These are phyloP conservation scores for Diplodia intermedia DNA, from an alignment of 2,329 filamentous ascomycete genomes.

Conservation along the genomic window DNA sequence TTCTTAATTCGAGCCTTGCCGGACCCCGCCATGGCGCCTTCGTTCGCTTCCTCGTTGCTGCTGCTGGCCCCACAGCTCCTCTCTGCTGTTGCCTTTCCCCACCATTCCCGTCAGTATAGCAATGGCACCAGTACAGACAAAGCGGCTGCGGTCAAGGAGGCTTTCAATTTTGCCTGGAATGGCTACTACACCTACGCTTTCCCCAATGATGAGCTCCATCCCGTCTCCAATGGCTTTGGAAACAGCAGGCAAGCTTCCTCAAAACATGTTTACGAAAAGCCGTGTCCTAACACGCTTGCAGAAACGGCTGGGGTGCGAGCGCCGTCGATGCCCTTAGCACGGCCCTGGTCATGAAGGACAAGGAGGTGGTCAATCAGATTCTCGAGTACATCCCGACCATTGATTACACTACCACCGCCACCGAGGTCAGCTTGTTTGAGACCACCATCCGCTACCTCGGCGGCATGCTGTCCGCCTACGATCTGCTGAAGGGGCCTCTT, in stretches of 20 bases:
- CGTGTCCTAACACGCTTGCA: constrained; percentile 45
- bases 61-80: constrained; percentile 13
- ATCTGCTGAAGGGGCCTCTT: constrained; percentile 74
- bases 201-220: constrained; percentile 76
- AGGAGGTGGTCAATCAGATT: constrained; percentile 72
- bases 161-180: constrained; percentile 46
- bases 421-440: constrained; percentile 78
- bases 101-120: background rate
- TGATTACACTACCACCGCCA: constrained; percentile 68
- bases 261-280: background rate
- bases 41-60: constrained; percentile 10
- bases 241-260: constrained; percentile 69
- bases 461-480: constrained; percentile 77
- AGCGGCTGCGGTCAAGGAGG: constrained; percentile 45
- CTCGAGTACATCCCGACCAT: constrained; percentile 73
- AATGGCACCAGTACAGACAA: constrained; percentile 34
- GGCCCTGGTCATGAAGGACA: constrained; percentile 76
- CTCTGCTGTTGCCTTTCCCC: constrained; percentile 21
- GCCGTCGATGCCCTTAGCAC: constrained; percentile 83
- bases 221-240: constrained; percentile 67
- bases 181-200: constrained; percentile 75
- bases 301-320: constrained; percentile 84
- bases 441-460: constrained; percentile 89
- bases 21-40: constrained; percentile 15
- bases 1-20: background rate